A percentile compares a stretch with the other conserved stretches of the same genome.
Evolutionary conservation across 1,139 yeast species (phyloP).

Genomic region (Geotrichum histeridarum): DNA sequence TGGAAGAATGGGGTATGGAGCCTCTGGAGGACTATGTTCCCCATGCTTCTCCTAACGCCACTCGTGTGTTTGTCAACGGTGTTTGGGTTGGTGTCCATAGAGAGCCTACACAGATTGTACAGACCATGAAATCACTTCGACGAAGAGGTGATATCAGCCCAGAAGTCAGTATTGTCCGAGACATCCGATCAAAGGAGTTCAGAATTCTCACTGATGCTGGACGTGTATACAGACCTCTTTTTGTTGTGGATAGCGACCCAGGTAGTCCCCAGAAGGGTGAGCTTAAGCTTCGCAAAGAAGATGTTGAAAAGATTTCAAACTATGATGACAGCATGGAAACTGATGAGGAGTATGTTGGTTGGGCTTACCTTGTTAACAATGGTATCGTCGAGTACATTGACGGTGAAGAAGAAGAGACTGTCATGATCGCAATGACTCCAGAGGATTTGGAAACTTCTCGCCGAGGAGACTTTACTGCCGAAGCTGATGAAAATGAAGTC

Average conservation of each 20-base stretch:
- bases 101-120: conserved; percentile 86
- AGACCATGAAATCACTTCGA: conserved; percentile 84
- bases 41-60: conserved; percentile 82
- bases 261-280: conserved; percentile 70
- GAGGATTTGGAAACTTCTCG: conserved; percentile 81
- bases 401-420: conserved; percentile 97
- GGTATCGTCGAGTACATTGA: conserved; percentile 93
- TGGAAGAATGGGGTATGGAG: conserved; percentile 99
- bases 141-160: conserved; percentile 95
- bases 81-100: conserved; percentile 99
- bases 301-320: conserved; percentile 63
- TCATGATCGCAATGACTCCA: conserved; percentile 97
- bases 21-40: conserved; percentile 95
- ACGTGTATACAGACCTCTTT: conserved; percentile 91
- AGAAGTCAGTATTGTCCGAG: conserved; percentile 94
- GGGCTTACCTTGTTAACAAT: conserved; percentile 77
- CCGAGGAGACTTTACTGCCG: conserved; percentile 48
- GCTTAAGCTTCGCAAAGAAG: conserved; percentile 76
- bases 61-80: conserved; percentile 95
- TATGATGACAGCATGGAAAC: conserved; percentile 52
- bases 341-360: conserved; percentile 60
- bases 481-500: conserved; percentile 45
- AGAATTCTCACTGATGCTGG: conserved; percentile 98
- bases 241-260: conserved; percentile 80
- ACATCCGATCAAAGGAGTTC: conserved; percentile 92